Evolutionary conservation across 1,284 basidiomycete genomes (phyloP), one percentile per base, ranked within the genome.

Genomic region (Exobasidium rhododendri): DNA sequence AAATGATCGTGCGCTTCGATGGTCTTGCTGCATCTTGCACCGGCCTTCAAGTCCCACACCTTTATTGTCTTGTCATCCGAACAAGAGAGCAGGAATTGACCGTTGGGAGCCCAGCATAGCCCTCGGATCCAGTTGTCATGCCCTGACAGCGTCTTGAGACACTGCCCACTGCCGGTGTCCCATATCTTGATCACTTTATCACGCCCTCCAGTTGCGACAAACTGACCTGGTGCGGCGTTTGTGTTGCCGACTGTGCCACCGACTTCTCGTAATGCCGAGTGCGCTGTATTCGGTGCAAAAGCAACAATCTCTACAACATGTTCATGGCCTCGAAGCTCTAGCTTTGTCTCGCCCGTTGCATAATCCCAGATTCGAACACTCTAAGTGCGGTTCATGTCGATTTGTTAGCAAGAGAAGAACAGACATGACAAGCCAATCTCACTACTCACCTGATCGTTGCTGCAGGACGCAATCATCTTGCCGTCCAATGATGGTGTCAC

Each of bases 41-140:
- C 89, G 2, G 88, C 89, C 40, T 85, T 83, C 43, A 94, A 82
- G 68, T 94, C 92, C 92, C 92, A 94, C 14, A 92, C 84, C 7
- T 90, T 86, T 73, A 94, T 86, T 7, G 90, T 91, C 81, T 92
- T 91, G 83, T 94, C 92, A 80, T 94, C 92, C 4, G 89, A 89
- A 1, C 89, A 90, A 1, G 90, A 92, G 14, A 94, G 83, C 3
- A 94, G 85, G 76, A 86, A 88, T 80, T 92, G 92, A 44, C 92
- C 92, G 59, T 72, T 74, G 2, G 75, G 75, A 31, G 73, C 68
- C 29, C 76, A 77, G 0, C 65, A 68, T 6, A 79, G 53, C 0
- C 67, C 74, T 11, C 77, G 57, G 1, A 77, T 61, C 77, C 77
- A 79, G 32, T 77, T 77, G 53, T 79, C 77, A 61, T 77, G 75